Conservation (phyloP, 371 early-diverging fungal species). For the Chytridium lagenaria region DNA sequence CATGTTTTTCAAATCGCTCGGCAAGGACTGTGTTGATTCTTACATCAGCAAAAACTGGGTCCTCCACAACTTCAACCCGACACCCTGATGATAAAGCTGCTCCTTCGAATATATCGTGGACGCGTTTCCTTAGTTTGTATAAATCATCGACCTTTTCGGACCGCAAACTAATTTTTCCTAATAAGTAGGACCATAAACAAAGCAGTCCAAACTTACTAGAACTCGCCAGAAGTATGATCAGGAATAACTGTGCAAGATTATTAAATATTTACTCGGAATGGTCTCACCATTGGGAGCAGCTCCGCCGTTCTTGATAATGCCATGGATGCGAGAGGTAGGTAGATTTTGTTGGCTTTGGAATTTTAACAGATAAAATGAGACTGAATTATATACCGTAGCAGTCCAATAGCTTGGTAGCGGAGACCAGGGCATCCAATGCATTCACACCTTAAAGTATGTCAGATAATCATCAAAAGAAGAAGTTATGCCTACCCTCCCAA, state of each 20-base stretch:
- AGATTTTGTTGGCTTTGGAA: slow-evolving; percentile 63
- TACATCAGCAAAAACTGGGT: slow-evolving; percentile 58
- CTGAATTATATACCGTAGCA: slow-evolving; percentile 44
- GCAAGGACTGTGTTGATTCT: slow-evolving; percentile 65
- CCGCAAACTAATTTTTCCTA: slow-evolving; percentile 46
- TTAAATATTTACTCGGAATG: too few relatives aligned
- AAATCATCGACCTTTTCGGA: slow-evolving; percentile 59
- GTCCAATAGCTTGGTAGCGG: slow-evolving; percentile 63
- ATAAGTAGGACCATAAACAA: too few relatives aligned
- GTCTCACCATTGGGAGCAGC: slow-evolving; percentile 42
- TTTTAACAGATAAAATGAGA: slow-evolving; percentile 1
- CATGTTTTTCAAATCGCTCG: slow-evolving; percentile 59
- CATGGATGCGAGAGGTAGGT: slow-evolving; percentile 69
- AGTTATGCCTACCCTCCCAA: slow-evolving; percentile 63
- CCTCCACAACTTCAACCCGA: slow-evolving; percentile 60
- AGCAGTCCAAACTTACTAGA: slow-evolving; percentile 30
- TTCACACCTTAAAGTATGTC: slow-evolving; percentile 48
- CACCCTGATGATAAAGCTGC: slow-evolving; percentile 74
- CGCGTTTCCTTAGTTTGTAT: slow-evolving; percentile 51
- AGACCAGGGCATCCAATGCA: slow-evolving; percentile 73
- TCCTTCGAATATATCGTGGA: slow-evolving; percentile 66
- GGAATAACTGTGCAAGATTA: too few relatives aligned
- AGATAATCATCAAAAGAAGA: not conserved
- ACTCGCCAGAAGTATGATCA: slow-evolving; percentile 27
- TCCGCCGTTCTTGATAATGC: slow-evolving; percentile 69